Base-by-base conservation (phyloP, 2,329 filamentous ascomycete genomes). In the Aspergillus sergii region DNA sequence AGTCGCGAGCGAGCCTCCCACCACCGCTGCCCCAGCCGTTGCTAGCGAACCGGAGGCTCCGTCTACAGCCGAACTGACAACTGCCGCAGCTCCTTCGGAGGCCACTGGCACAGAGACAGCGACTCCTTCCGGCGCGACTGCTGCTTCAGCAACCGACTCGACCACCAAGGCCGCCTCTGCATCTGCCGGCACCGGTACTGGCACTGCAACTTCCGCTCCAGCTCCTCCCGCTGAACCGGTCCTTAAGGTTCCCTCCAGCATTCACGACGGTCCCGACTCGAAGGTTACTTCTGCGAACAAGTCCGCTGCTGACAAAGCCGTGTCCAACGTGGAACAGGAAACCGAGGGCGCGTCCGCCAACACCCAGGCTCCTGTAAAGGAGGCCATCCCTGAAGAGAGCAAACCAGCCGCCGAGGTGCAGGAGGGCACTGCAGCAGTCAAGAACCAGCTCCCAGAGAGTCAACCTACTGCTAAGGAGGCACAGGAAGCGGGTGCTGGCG, bases 1-100 rank as follows among this genome's bases (percentile, higher is more conserved):
- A 19, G 21, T 58, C 26, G 60, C 48, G 51, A 65, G 30, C 54
- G 69, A 67, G 61, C 59, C 61, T 10, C n/a, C 64, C 39, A 61
- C 58, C 50, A 43, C 59, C 12, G 66, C 62, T 45, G 55, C 61
- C 4, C 36, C 46, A n/a, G 46, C 57, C 21, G 56, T 56, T 14
- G 50, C 19, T 54, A 23, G 28, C 41, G 32, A 51, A 26, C 19
- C 46, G 26, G 26, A 32, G 23, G n/a, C 21, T 59, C 61, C 50
- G 23, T 30, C 34, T 43, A 59, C 21, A 51, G 57, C 46, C 43
- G 62, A 48, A 55, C 62, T 45, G 57, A 23, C 61, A 10, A 32
- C 51, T 51, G 54, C 43, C 26, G 46, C 30, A 43, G 28, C 46
- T 16, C 28, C 57, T 30, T 21, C 50, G 12, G 46, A 57, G 34